phyloP scores from a whole-genome alignment of 495 filamentous ascomycete species.

The Penicillium macrosclerotiorum region DNA sequence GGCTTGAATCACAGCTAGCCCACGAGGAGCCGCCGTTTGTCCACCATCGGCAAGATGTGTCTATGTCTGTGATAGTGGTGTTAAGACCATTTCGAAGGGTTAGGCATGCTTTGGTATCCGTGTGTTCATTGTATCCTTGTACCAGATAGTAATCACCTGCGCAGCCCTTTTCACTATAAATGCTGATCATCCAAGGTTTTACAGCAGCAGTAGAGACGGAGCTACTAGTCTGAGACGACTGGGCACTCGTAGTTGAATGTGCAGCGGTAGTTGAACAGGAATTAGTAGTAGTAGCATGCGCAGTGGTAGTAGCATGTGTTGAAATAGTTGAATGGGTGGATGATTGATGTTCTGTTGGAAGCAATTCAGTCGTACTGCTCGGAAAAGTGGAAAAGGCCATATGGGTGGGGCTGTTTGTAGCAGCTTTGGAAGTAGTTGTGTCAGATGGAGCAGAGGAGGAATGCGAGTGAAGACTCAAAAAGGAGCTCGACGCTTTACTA shows the following conservation, averaged over 20 bases:
- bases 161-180: background rate
- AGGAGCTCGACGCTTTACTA: background rate
- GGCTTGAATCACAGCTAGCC: background rate
- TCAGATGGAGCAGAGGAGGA: too few relatives aligned
- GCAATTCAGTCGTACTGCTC: too few relatives aligned
- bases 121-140: slow-evolving; percentile 7
- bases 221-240: background rate
- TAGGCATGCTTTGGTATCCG: background rate
- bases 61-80: background rate
- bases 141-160: slow-evolving; percentile 3
- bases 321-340: background rate
- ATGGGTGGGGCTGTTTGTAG: too few relatives aligned
- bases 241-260: background rate
- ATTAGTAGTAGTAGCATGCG: background rate
- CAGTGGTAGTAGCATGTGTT: background rate
- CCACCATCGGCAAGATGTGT: slow-evolving; percentile 12
- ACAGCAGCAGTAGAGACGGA: background rate
- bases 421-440: too few relatives aligned
- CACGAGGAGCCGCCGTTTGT: background rate
- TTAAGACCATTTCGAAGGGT: background rate
- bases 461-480: too few relatives aligned
- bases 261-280: background rate
- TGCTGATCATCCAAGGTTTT: background rate
- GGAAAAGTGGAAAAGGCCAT: too few relatives aligned
- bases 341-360: too few relatives aligned